Evolutionary conservation across 306 rosid species (phyloP), one percentile per base, ranked within the genome.

Genomic region (Corylus heterophylla): DNA sequence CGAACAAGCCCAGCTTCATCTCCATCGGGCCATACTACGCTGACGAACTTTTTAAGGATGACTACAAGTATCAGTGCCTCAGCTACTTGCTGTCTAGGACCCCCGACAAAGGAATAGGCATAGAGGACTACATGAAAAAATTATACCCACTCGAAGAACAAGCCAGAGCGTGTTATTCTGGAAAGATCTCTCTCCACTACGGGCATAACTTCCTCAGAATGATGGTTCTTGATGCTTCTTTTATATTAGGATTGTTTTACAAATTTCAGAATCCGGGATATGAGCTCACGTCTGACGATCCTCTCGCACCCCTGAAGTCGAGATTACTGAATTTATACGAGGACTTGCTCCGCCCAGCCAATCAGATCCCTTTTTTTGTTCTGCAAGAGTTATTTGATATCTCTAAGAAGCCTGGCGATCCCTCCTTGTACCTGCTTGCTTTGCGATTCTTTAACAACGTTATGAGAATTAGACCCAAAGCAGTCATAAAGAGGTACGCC

Each of bases 351-450:
- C 74, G 80, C 8, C 81, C 84, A 0, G 87, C 85, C 63, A 85
- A 85, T 55, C 88, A 87, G 67, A 83, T 87, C 1, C 89, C 87
- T 0, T 83, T 61, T 31, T 85, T 85, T 8, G 56, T 87, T 25
- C 83, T 87, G 4, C 35, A 72, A 25, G 7, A 2, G 1, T 66
- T 87, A 29, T 87, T 58, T 49, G 71, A 84, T 11, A 59, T 81
- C 4, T 50, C 82, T 5, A 70, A 54, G 14, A 48, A 22, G 67
- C 20, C 76, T 4, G 79, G 54, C 22, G 44, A 27, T 7, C 68
- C 78, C 5, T 59, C 83, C 0, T 75, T 85, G 64, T 50, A 82
- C 13, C 31, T 39, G 29, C 84, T 86, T 6, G 77, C 83, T 4
- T 47, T 86, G 49, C 76, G 51, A 20, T 80, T 86, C 76, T 86